Conservation (phyloP, 257 asterid species). For the Cruciata laevipes region DNA sequence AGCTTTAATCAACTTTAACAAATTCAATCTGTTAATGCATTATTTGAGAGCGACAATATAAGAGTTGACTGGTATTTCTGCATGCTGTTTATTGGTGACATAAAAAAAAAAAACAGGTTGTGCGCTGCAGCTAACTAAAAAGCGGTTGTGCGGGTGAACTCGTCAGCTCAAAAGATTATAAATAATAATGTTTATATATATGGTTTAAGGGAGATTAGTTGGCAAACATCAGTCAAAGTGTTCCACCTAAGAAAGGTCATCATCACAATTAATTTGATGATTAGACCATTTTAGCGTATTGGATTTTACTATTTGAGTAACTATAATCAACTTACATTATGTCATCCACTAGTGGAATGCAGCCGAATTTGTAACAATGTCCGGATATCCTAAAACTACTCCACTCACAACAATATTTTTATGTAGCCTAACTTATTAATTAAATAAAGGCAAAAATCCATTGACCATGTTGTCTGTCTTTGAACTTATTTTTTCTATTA, state of each 20-base stretch:
- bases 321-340: background rate
- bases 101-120: background rate
- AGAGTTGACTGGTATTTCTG: background rate
- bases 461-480: too few species aligned
- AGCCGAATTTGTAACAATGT: slow-evolving; percentile 8
- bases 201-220: slow-evolving; percentile 6
- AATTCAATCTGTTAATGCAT: background rate
- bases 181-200: background rate
- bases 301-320: background rate
- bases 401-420: too few species aligned
- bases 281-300: slow-evolving; percentile 10
- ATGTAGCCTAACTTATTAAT: too few species aligned
- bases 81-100: background rate
- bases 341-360: slow-evolving; percentile 10
- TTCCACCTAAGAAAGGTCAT: background rate
- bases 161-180: background rate
- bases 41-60: background rate
- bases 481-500: too few species aligned
- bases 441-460: too few species aligned
- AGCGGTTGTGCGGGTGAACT: background rate
- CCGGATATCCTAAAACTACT: background rate
- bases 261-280: slow-evolving; percentile 9
- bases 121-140: background rate
- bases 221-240: slow-evolving; percentile 1
- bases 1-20: background rate